These are phyloP conservation scores for Peronospora belbahrii DNA, from an alignment of 352 stramenopile species.

Conservation along the genomic window DNA sequence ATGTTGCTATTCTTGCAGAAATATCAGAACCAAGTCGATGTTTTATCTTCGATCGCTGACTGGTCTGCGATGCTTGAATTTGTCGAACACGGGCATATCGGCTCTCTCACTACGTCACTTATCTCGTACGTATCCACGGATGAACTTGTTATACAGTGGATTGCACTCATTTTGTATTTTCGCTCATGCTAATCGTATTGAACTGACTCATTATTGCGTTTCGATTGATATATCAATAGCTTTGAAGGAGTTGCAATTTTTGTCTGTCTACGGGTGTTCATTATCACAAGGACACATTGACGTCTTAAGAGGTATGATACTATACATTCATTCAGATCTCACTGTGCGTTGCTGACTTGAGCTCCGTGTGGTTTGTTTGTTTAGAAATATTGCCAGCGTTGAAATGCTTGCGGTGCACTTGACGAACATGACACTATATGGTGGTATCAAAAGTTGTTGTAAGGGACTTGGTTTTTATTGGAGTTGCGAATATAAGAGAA, in stretches of 20 bases:
- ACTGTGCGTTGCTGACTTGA: background rate
- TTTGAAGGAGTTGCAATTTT: constrained; percentile 42
- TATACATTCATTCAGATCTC: background rate
- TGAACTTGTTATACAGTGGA: background rate
- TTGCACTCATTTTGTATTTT: too few species aligned
- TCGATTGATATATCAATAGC: constrained; percentile 18
- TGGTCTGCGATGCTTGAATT: constrained; percentile 55
- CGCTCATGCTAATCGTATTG: background rate
- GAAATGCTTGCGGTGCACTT: constrained; percentile 40
- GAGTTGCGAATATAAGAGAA: constrained; percentile 4
- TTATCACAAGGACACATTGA: constrained; percentile 46
- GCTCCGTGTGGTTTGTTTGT: background rate
- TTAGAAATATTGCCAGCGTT: constrained; percentile 49
- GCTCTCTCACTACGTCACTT: constrained; percentile 61
- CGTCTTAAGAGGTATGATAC: constrained; percentile 33
- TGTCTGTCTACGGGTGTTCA: constrained; percentile 51
- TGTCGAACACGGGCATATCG: constrained; percentile 69
- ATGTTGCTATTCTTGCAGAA: constrained; percentile 25
- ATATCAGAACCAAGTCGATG: constrained; percentile 62
- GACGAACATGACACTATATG: constrained; percentile 2
- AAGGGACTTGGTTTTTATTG: constrained; percentile 2
- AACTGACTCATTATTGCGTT: constrained; percentile 1
- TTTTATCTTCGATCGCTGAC: constrained; percentile 52
- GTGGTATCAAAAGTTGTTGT: constrained; percentile 1
- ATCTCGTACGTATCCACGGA: constrained; percentile 34